These are phyloP conservation scores for Pythium guiyangense DNA, from an alignment of 352 stramenopile species.

Conservation along the genomic window DNA sequence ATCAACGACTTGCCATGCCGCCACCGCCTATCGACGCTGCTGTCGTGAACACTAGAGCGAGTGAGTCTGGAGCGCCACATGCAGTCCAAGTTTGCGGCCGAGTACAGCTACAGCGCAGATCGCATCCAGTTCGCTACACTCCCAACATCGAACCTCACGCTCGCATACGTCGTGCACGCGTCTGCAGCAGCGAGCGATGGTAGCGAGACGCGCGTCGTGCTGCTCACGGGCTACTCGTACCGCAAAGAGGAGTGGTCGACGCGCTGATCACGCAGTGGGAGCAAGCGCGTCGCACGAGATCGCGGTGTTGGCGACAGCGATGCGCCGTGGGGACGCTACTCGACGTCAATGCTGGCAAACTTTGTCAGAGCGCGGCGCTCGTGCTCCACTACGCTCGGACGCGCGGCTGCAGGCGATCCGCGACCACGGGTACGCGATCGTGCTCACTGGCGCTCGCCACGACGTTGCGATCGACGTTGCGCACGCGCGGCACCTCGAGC, in stretches of 20 bases:
- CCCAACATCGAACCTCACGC: constrained; percentile 28
- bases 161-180: constrained; percentile 42
- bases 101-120: constrained; percentile 21
- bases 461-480: no score
- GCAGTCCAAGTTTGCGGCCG: constrained; percentile 28
- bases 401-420: no score
- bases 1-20: no score
- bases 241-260: constrained; percentile 41
- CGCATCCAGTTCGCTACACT: constrained; percentile 27
- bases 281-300: constrained; percentile 15
- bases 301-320: constrained; percentile 37
- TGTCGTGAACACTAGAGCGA: no score
- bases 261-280: constrained; percentile 27
- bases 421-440: no score
- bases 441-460: no score
- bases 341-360: constrained; percentile 23
- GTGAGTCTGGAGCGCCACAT: constrained; percentile 40
- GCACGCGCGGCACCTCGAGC: no score
- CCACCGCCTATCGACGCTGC: no score
- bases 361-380: no score
- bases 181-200: not conserved
- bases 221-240: constrained; percentile 41
- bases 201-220: constrained; percentile 23
- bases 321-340: constrained; percentile 25
- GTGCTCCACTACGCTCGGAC: no score